Evolutionary conservation across 345 rosid species (phyloP).

Genomic region (Lagerstroemia speciosa): DNA sequence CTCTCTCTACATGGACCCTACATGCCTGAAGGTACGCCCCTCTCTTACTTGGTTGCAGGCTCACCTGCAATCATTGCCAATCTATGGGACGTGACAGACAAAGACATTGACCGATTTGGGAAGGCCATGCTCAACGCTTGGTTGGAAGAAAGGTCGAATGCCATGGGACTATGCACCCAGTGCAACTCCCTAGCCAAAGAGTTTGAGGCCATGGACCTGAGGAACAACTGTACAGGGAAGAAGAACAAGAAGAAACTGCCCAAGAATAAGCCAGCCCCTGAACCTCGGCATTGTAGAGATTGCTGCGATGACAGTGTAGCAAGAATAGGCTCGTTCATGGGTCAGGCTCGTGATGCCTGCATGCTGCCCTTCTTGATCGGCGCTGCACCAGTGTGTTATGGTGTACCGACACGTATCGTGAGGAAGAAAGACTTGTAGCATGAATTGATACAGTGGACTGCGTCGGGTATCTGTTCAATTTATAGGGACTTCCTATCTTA

Average conservation of each 20-base stretch:
- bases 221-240: constrained; percentile 16
- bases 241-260: constrained; percentile 30
- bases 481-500: not conserved
- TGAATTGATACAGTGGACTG: not conserved
- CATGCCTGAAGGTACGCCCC: constrained; percentile 62
- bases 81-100: constrained; percentile 94
- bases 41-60: constrained; percentile 67
- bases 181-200: constrained; percentile 43
- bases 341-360: constrained; percentile 68
- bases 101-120: constrained; percentile 82
- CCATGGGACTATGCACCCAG: constrained; percentile 22
- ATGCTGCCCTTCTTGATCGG: constrained; percentile 65
- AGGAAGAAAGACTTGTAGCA: constrained; percentile 24
- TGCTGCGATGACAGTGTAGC: constrained; percentile 46
- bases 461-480: no score
- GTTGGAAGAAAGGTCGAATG: constrained; percentile 55
- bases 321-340: constrained; percentile 67
- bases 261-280: constrained; percentile 27
- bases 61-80: constrained; percentile 76
- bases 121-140: constrained; percentile 74
- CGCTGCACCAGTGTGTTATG: constrained; percentile 92
- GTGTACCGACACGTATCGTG: constrained; percentile 77
- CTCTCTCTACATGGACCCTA: constrained; percentile 62
- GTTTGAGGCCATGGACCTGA: constrained; percentile 41
- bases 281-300: constrained; percentile 12